Evolutionary conservation across 2,329 filamentous ascomycete genomes (phyloP), one percentile per base, ranked within the genome.

Genomic region (Exophiala lecanii-corni): DNA sequence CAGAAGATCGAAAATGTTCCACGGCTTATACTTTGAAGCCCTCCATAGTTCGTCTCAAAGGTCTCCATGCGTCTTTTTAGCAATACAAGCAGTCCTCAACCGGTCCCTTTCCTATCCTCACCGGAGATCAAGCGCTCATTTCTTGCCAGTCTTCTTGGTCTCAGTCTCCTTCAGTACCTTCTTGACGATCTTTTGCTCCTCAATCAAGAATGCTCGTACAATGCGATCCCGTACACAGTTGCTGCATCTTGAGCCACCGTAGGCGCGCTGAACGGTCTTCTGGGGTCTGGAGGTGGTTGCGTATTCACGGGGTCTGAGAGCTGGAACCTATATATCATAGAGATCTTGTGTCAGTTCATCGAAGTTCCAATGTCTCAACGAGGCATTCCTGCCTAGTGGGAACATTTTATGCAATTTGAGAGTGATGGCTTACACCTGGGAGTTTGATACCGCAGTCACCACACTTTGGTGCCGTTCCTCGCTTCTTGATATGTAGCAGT

Each of bases 101-200:
- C 23, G 23, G 23, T 26, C 6, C 20, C n/a, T 16, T 9, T 41
- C 19, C 13, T n/a, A n/a, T n/a, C 13, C 12, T 13, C 10, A 15
- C 16, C 28, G 21, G 37, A 26, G 12, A 26, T 26, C 23, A 26
- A 26, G 6, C 23, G 23, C 23, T 45, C 50, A 81, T 75, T 81
- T 81, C 76, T 80, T 81, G 31, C 51, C 47, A 72, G 77, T 81
- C 63, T 75, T 70, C 65, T 73, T 85, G 78, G 87, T 85, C 77
- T 94, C 87, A 55, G 79, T 81, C 81, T 97, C 91, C 86, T 96
- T 96, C 71, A 97, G 82, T 65, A 98, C 92, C 87, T 98, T 98
- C 89, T 98, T 98, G 75, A 98, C 92, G 64, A 98, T 97, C 87
- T 98, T 98, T 81, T 98, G 92, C 83, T 98, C 92, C 80, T 98